A percentile compares a stretch with the other conserved stretches of the same genome.
These are phyloP conservation scores for Psidium guajava DNA, from an alignment of 345 rosid genomes.

Conservation along the genomic window DNA sequence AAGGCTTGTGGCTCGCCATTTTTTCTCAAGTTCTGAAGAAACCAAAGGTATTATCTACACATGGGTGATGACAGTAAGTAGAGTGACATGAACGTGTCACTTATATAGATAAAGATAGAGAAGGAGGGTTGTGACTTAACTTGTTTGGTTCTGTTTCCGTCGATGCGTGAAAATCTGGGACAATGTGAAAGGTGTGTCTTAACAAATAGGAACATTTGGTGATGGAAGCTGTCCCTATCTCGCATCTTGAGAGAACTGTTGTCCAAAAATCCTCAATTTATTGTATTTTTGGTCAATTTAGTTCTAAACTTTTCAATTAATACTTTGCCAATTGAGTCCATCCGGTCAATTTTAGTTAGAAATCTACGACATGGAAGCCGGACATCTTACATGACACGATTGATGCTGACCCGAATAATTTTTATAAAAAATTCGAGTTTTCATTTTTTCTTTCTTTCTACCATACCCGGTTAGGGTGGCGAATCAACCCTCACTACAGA, in stretches of 20 bases:
- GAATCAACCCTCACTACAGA: too few species aligned
- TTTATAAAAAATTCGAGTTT: too few species aligned
- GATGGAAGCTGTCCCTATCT: background rate
- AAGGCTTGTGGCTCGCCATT: slow-evolving; percentile 28
- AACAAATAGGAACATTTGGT: background rate
- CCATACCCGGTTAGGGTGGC: too few species aligned
- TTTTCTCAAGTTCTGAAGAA: background rate
- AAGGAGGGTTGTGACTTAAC: background rate
- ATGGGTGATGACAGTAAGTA: background rate
- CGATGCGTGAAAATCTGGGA: background rate
- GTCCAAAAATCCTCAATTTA: too few species aligned
- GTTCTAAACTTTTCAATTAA: too few species aligned
- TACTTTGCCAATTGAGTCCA: too few species aligned
- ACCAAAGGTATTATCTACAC: background rate
- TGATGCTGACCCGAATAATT: too few species aligned
- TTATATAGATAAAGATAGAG: background rate
- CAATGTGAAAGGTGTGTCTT: background rate
- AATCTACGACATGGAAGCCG: too few species aligned
- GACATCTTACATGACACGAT: too few species aligned
- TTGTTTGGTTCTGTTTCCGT: background rate
- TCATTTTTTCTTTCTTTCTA: too few species aligned
- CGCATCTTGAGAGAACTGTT: background rate
- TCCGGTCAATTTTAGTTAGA: too few species aligned
- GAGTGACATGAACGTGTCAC: background rate
- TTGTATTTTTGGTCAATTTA: too few species aligned